Base-by-base conservation (phyloP, 1,284 basidiomycete genomes). In the Pseudomicrostroma phylloplanum region DNA sequence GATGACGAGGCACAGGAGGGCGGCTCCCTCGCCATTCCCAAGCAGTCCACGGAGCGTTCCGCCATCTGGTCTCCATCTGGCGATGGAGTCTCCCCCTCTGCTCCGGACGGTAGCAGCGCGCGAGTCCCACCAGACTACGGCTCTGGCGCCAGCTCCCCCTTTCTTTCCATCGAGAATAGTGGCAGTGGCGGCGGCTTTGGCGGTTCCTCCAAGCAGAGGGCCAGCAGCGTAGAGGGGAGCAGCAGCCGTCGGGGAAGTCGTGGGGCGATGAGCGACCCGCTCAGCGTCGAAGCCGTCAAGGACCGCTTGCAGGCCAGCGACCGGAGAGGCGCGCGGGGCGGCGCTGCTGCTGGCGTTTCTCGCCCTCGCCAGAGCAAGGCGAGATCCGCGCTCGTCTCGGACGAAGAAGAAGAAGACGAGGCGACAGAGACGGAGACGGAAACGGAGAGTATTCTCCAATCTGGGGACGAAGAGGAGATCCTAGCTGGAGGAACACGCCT, bases 1-100 rank as follows among this genome's bases (percentile, higher is more conserved):
- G 30, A 36, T 9, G 30, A 3, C 30, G 30, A 36, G 30, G 3
- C 30, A 3, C 30, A 3, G 9, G 30, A 36, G 30, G 30, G 30
- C 30, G 30, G 30, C 30, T 54, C 51, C 51, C 26, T 25, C 21
- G 2, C 17, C 6, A 25, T 25, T 19, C 51, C 51, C 21, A 26
- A 48, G n/a, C 46, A 48, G 46, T 48, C 51, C 6, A 54, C 51
- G 8, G 51, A 54, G 51, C 51, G 51, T 13, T 19, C 51, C n/a
- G 51, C 51, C 7, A 54, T 54, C 51, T 54, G 51, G 51, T 36
- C 30, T 9, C 30, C 30, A 3, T 36, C 30, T 36, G 30, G 30
- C 30, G 30, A 36, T 36, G 9, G 3, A 3, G 30, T 36, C 30
- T 36, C 30, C 9, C 13, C 19, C 12, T 4, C 43, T 3, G 15